These are phyloP conservation scores for Lipomyces kockii DNA, from an alignment of 805 yeast species.

Conservation along the genomic window DNA sequence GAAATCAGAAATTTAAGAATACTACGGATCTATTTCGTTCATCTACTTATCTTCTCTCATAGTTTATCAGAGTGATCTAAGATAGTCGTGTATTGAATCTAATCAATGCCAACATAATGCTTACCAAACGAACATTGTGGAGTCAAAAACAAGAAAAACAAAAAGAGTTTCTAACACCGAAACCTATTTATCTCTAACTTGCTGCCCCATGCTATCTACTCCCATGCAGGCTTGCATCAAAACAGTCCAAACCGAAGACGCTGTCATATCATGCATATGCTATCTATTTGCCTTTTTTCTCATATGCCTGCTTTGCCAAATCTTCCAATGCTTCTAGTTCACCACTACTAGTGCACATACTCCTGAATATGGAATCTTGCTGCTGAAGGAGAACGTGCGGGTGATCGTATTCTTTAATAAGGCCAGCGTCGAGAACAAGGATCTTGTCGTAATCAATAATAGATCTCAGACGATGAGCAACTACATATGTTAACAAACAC, in stretches of 20 bases:
- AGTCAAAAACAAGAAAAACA: no score
- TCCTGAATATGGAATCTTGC: slow-evolving; percentile 60
- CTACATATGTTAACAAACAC: background rate
- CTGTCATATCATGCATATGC: background rate
- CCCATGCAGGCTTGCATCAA: no score
- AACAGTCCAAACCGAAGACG: no score
- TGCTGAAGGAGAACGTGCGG: slow-evolving; percentile 63
- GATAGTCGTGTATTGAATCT: no score
- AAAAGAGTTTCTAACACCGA: no score
- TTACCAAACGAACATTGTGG: no score
- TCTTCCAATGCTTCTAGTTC: slow-evolving; percentile 77
- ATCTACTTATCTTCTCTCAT: no score
- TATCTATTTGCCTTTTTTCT: background rate
- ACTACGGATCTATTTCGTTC: no score
- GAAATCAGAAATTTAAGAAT: no score
- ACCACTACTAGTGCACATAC: slow-evolving; percentile 87
- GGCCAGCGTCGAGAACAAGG: slow-evolving; percentile 79
- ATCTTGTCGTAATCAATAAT: slow-evolving; percentile 75
- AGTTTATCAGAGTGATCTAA: no score
- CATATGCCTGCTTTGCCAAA: slow-evolving; percentile 60
- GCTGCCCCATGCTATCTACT: background rate
- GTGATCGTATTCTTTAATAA: slow-evolving; percentile 70
- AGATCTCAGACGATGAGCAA: slow-evolving; percentile 82
- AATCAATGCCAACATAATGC: no score
- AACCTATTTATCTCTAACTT: no score